Evolutionary conservation across 768 basidiomycete species (phyloP), one percentile per base, ranked within the genome.

Genomic region (Kwoniella mangroviensis): DNA sequence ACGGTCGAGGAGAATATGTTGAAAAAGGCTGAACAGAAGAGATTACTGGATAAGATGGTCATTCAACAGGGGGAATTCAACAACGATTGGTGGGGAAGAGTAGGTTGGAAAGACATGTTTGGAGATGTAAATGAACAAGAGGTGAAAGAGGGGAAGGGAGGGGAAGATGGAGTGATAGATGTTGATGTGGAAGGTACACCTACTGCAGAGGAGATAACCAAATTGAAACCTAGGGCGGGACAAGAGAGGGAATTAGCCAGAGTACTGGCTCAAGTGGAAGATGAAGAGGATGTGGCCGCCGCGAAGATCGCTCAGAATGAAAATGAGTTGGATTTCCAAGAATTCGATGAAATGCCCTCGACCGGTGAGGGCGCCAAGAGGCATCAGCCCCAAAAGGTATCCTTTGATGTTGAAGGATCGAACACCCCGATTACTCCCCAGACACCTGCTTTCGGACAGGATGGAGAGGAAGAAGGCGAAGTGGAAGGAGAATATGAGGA

Each of bases 1-100:
- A 95, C 95, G 0, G 93, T 98, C 41, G 95, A 98, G 83, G 95
- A 98, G 83, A 93, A 94, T 62, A 92, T 98, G 88, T 88, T 98
- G 41, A 90, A 90, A 71, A 97, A 96, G 82, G 95, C 95, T n/a
- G 95, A 98, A 75, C 95, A 98, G 85, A 98, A 98, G 83, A 90
- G 94, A 61, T 89, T 91, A 10, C 85, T 98, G 67, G 93, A 97
- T 80, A 90, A 88, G 69, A 86, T 97, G 61, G 93, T 98, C 75
- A 97, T 98, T 67, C 93, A 94, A 80, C 90, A 89, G 77, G 95
- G 95, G 56, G 92, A 91, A 81, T 98, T 98, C 67, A 84, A 83
- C 21, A 85, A 84, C 11, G 84, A 84, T 64, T 84, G 83, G 77
- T 83, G 84, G 58, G 81, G 81, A 24, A 82, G 81, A 69, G 72